Base-by-base conservation (phyloP, 2,329 filamentous ascomycete species). In the Aureobasidium sp. region DNA sequence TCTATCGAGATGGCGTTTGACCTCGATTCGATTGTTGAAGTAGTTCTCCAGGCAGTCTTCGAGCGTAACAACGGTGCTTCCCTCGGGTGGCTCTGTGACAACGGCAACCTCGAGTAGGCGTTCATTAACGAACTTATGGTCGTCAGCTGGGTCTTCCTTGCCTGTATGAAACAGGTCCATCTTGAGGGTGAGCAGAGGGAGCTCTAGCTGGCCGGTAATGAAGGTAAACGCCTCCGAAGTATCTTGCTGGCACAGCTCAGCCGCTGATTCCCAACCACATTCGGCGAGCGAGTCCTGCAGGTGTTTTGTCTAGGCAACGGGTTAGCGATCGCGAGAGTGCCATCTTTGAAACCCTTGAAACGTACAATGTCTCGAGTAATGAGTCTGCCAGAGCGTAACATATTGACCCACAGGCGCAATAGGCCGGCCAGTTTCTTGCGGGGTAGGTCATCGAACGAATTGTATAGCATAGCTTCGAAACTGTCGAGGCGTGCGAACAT, bases 141-240 rank as follows among this genome's bases (percentile, higher is more conserved):
- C 94, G 66, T 95, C 91, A 44, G 85, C 84, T 54, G 88, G 87
- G 64, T 88, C 84, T 68, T 90, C 88, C 69, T 90, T 91, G 14
- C 93, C 94, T 29, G 91, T 89, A 70, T 97, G 94, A 67, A 93
- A 97, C 14, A 97, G 85, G 71, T 97, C 92, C 78, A 97, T 93
- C 71, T 96, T 95, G 41, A 97, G 76, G 0, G 92, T 92, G 30
- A 97, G 81, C 2, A 97, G 80, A 7, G 94, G 94, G 16, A 97
- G 76, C 68, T 96, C 87, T 25, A 99, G 81, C 27, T 88, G 91
- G 66, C 91, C 92, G 0, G 93, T 96, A 65, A 99, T 91, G 72
- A 97, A 97, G 0, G 87, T 90, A 71, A 97, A 97, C 1, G 92
- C 92, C 74, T 99, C 94, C 0, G 94, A 97, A 0, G 91, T 90